phyloP scores from a whole-genome alignment of 164 flowering plant genomes.

The Cinnamomum chago region DNA sequence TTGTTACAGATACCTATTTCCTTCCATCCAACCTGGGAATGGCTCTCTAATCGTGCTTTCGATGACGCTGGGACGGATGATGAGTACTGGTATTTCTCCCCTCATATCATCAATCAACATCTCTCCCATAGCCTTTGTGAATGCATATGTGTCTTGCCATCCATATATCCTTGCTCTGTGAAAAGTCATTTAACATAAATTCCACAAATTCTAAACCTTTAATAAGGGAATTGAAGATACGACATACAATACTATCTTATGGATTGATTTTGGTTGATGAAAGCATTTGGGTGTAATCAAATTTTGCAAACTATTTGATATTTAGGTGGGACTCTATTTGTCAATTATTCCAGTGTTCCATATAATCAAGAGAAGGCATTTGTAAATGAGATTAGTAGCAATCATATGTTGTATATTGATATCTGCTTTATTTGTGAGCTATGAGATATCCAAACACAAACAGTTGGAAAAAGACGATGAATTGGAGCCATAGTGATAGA shows the following conservation, averaged over 20 bases:
- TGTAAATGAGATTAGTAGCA: neutral
- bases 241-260: neutral
- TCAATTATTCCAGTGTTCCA: neutral
- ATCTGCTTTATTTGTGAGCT: too few relatives aligned
- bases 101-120: slow-evolving; percentile 77
- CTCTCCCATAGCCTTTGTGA: slow-evolving; percentile 97
- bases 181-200: neutral
- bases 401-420: neutral
- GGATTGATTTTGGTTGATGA: neutral
- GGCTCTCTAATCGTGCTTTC: slow-evolving; percentile 85
- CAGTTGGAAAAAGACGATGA: neutral
- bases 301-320: neutral
- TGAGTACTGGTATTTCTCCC: slow-evolving; percentile 74
- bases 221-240: neutral
- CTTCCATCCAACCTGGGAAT: slow-evolving; percentile 99
- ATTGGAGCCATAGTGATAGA: too few relatives aligned
- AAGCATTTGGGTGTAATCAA: neutral
- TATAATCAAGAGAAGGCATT: neutral
- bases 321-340: neutral
- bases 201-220: neutral
- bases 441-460: neutral
- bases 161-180: slow-evolving; percentile 79
- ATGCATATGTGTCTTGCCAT: slow-evolving; percentile 94
- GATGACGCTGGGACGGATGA: slow-evolving; percentile 82
- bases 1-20: slow-evolving; percentile 48